Conservation (phyloP, 2,329 filamentous ascomycete species). For the Fusarium neocosmosporiellum region DNA sequence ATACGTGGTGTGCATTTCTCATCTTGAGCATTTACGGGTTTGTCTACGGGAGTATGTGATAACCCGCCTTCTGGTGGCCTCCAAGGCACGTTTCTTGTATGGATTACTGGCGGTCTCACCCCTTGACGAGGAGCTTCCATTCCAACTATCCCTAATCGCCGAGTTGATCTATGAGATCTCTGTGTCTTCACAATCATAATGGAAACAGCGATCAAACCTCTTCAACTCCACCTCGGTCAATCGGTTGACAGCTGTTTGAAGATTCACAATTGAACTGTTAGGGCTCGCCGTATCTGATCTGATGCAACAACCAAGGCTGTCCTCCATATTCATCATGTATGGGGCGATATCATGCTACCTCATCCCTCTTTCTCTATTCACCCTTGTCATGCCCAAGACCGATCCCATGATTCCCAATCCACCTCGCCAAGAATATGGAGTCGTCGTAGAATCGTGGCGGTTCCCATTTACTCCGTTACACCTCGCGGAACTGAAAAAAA, state of each 20-base stretch:
- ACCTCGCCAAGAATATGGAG: neutral
- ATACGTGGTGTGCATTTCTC: too few species aligned
- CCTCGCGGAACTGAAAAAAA: conserved; percentile 30
- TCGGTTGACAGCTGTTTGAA: neutral
- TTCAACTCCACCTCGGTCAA: neutral
- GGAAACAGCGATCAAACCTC: neutral
- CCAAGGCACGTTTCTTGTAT: too few species aligned
- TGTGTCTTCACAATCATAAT: neutral
- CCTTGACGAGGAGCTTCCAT: neutral
- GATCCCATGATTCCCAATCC: neutral
- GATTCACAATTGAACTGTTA: neutral
- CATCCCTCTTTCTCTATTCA: conserved; percentile 14
- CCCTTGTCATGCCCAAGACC: neutral
- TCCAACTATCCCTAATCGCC: too few species aligned
- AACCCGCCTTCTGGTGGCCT: too few species aligned
- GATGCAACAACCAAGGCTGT: neutral
- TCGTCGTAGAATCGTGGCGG: neutral
- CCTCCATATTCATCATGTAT: neutral
- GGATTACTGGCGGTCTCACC: too few species aligned
- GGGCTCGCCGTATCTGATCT: neutral
- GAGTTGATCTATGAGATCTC: too few species aligned
- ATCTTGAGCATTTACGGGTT: too few species aligned
- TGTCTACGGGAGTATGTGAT: too few species aligned
- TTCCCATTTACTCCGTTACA: conserved; percentile 26
- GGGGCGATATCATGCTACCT: neutral